Evolutionary conservation across 768 basidiomycete genomes (phyloP).

Genomic region (Kwoniella heveanensis): DNA sequence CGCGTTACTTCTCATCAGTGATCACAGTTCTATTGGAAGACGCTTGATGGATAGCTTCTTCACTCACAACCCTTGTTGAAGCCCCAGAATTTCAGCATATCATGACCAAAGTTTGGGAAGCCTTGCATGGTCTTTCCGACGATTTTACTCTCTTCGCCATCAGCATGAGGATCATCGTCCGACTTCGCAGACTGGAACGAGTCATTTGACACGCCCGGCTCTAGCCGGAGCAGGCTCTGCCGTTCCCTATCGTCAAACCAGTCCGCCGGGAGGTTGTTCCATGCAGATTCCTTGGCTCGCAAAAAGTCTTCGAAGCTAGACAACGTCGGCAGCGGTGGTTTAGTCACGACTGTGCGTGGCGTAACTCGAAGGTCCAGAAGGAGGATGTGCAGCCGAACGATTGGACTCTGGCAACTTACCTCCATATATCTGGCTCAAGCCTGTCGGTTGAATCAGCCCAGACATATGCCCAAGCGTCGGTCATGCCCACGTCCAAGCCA

Average conservation of each 20-base stretch:
- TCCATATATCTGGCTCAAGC: conserved; percentile 71
- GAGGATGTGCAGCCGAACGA: too few species aligned
- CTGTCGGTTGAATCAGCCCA: conserved; percentile 60
- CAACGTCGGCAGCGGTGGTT: neutral
- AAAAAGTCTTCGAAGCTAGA: conserved; percentile 74
- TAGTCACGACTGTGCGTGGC: too few species aligned
- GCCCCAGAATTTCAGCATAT: conserved; percentile 54
- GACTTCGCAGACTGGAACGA: neutral
- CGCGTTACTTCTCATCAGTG: too few species aligned
- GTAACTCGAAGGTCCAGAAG: too few species aligned
- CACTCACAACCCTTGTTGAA: conserved; percentile 48
- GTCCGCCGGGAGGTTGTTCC: conserved; percentile 62
- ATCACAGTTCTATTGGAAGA: too few species aligned
- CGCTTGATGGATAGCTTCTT: too few species aligned
- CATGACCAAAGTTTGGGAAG: conserved; percentile 51
- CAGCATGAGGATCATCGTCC: conserved; percentile 11
- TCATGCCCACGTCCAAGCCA: conserved; percentile 18
- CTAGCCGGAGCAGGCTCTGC: conserved; percentile 36
- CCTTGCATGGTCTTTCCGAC: conserved; percentile 33
- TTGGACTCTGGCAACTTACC: conserved; percentile 41
- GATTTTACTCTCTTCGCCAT: conserved; percentile 22
- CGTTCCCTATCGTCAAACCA: conserved; percentile 63
- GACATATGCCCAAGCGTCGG: conserved; percentile 71
- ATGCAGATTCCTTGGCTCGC: conserved; percentile 72
- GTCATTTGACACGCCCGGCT: conserved; percentile 6